These are phyloP conservation scores for Aspergillus hortae DNA, from an alignment of 2,329 filamentous ascomycete genomes.

Conservation along the genomic window DNA sequence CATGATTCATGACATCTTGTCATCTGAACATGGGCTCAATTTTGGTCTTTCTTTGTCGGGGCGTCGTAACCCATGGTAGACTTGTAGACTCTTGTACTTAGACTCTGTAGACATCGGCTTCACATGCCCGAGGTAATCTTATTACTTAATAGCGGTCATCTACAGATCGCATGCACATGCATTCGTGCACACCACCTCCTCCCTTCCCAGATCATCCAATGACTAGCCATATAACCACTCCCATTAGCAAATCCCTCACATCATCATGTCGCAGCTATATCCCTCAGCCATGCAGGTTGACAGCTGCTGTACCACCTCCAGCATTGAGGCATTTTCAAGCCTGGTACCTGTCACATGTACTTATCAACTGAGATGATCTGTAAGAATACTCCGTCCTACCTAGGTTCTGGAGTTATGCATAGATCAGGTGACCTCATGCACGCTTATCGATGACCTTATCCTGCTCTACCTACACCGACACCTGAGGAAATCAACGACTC, in stretches of 20 bases:
- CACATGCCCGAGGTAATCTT: too few relatives aligned
- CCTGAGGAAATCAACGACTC: too few relatives aligned
- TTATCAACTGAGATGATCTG: too few relatives aligned
- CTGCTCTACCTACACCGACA: too few relatives aligned
- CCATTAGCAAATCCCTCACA: slow-evolving; percentile 8
- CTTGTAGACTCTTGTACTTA: too few relatives aligned
- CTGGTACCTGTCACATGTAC: not conserved
- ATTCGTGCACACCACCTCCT: not conserved
- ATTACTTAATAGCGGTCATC: too few relatives aligned
- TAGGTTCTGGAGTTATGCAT: not conserved
- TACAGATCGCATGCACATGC: too few relatives aligned
- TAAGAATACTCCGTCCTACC: not conserved
- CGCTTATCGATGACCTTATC: too few relatives aligned
- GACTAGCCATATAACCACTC: not conserved
- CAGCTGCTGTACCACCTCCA: slow-evolving; percentile 3
- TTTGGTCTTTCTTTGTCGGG: too few relatives aligned
- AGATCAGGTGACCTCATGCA: not conserved
- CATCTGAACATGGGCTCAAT: too few relatives aligned
- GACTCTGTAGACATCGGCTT: too few relatives aligned
- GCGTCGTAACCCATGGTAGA: too few relatives aligned
- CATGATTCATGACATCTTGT: slow-evolving; percentile 5
- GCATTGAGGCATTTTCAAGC: slow-evolving; percentile 1
- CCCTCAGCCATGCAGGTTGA: not conserved
- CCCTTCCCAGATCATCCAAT: not conserved
- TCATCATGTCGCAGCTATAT: not conserved